phyloP scores from a whole-genome alignment of 1,284 basidiomycete species.

The Ustilago trichophora region DNA sequence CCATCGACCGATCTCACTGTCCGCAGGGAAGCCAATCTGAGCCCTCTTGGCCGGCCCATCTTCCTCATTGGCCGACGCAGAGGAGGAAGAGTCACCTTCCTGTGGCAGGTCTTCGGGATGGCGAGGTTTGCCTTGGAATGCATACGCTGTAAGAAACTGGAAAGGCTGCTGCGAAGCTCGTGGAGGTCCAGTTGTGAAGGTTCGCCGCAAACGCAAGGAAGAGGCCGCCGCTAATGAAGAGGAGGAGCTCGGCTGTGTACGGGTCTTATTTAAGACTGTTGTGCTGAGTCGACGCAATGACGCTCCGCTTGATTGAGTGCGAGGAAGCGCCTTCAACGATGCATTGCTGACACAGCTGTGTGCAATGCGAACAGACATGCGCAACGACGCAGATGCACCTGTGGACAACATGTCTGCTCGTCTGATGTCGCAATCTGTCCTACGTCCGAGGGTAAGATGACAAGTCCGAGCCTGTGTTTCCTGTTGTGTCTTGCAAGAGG shows the following conservation, averaged over 20 bases:
- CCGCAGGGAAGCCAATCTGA: slow-evolving; percentile 73
- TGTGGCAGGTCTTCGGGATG: slow-evolving; percentile 42
- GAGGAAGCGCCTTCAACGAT: not conserved
- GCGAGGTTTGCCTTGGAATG: slow-evolving; percentile 79
- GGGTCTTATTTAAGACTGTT: not conserved
- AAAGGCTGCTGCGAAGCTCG: slow-evolving; percentile 68
- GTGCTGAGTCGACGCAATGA: slow-evolving; percentile 6
- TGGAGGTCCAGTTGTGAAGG: slow-evolving; percentile 20
- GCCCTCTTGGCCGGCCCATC: slow-evolving; percentile 28
- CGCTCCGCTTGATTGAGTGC: not conserved
- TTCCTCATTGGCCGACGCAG: slow-evolving; percentile 21
- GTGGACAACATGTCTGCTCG: slow-evolving; percentile 14
- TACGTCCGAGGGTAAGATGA: not conserved
- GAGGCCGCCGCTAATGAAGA: not conserved
- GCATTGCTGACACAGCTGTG: not conserved
- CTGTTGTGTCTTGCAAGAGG: too few species aligned
- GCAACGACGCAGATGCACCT: not conserved
- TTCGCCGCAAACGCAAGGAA: not conserved
- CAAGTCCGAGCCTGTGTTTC: not conserved
- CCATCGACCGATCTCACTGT: slow-evolving; percentile 78
- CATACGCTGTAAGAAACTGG: slow-evolving; percentile 77
- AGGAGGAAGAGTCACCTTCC: slow-evolving; percentile 19
- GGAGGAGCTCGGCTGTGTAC: not conserved
- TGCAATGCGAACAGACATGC: slow-evolving; percentile 14
- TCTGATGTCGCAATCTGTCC: not conserved